Base-by-base conservation (phyloP, 2,329 filamentous ascomycete genomes). In the Dactylonectria estremocensis region DNA sequence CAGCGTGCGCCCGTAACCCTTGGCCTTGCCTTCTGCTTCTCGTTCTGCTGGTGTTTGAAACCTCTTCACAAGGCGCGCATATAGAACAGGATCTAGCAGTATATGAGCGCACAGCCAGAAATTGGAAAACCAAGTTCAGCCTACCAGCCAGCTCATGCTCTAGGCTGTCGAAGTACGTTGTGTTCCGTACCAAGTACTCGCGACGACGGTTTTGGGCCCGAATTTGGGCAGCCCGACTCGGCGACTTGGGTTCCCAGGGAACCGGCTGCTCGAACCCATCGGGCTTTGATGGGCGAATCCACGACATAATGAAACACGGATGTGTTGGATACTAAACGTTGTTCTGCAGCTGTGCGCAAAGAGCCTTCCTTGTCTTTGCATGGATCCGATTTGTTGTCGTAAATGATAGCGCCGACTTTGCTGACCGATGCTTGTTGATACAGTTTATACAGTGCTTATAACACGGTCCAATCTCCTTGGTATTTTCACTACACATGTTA, bases 1-100 rank as follows among this genome's bases (percentile, higher is more conserved):
- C 5, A 97, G 87, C 13, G 92, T 87, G 24, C 93, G 92, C 1
- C 92, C 92, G 79, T 94, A 96, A 11, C 94, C 94, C 77, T 94
- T 94, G 9, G 84, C 83, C 49, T 89, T 89, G 9, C 91, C 92
- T 73, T 95, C 93, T 7, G 87, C 87, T 77, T 94, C 90, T 60
- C 93, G 89, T 81, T 97, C 94, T 4, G 86, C 84, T 3, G 91
- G 83, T 1, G 91, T 91, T 71, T 95, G 93, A 78, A 95, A 95
- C 58, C 89, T 90, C 59, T 93, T 90, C 67, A 97, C 88, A 24
- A 97, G 86, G 60, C 89, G 88, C 79, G 97, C 93, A 83, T 97
- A 97, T 35, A 97, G 87, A 9, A 95, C 83, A 1, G 94, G 94
- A 80, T 96, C 93, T 87, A 64, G n/a, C 46, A 40, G 43, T 20